phyloP scores from a whole-genome alignment of 2,329 filamentous ascomycete genomes.

The Scorias spongiosa region DNA sequence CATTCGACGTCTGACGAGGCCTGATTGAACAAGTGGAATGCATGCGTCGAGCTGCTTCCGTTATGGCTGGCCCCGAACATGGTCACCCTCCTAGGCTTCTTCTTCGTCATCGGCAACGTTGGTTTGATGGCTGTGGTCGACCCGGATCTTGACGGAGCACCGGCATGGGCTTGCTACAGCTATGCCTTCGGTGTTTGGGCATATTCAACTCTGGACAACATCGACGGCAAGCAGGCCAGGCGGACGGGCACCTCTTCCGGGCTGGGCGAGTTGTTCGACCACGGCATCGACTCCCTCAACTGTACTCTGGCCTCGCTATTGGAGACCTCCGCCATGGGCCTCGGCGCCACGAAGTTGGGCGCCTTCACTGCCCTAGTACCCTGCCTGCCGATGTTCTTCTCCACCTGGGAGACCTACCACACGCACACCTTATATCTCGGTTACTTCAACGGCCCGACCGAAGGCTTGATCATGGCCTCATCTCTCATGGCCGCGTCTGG shows the following conservation, averaged over 20 bases:
- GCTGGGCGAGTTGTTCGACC: conserved; percentile 91
- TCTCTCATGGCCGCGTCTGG: conserved; percentile 75
- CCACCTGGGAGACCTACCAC: conserved; percentile 98
- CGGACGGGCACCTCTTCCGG: conserved; percentile 90
- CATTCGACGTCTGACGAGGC: not conserved
- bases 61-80: conserved; percentile 97
- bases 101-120: conserved; percentile 82
- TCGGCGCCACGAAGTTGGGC: conserved; percentile 69
- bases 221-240: conserved; percentile 93
- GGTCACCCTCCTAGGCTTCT: conserved; percentile 89
- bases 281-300: conserved; percentile 95
- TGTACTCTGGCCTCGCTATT: conserved; percentile 85
- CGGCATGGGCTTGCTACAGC: conserved; percentile 92
- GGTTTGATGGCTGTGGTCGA: conserved; percentile 60
- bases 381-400: conserved; percentile 96
- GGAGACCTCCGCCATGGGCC: conserved; percentile 83
- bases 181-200: conserved; percentile 94
- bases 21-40: conserved; percentile 64
- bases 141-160: conserved; percentile 64
- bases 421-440: conserved; percentile 94
- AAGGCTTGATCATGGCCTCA: conserved; percentile 82
- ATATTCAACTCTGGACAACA: conserved; percentile 96
- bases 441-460: conserved; percentile 92
- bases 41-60: conserved; percentile 77
- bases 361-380: conserved; percentile 85